Conservation (phyloP, 768 basidiomycete genomes). For the Lentinula guzmanii region DNA sequence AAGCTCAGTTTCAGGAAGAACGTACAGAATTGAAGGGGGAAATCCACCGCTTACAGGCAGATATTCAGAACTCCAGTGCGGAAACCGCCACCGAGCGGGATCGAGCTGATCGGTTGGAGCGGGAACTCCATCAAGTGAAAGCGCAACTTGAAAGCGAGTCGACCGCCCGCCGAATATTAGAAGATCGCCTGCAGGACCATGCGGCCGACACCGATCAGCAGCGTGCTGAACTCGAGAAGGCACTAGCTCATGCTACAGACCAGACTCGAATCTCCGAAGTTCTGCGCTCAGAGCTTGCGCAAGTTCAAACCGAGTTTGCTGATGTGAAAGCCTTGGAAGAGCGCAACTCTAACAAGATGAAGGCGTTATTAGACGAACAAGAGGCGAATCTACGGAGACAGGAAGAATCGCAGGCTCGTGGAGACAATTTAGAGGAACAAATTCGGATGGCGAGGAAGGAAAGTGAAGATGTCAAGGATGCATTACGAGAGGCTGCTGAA, state of each 20-base stretch:
- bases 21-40: constrained; percentile 50
- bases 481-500: constrained; percentile 57
- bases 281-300: constrained; percentile 57
- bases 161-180: constrained; percentile 54
- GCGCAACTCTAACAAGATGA: constrained; percentile 56
- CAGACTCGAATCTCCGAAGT: constrained; percentile 54
- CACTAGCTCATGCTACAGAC: constrained; percentile 64
- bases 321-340: constrained; percentile 64
- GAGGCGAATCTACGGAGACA: constrained; percentile 62
- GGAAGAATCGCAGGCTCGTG: constrained; percentile 68
- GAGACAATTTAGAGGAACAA: constrained; percentile 72
- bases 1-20: constrained; percentile 53
- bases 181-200: constrained; percentile 57
- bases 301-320: constrained; percentile 56
- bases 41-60: constrained; percentile 44
- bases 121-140: constrained; percentile 56
- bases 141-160: constrained; percentile 61
- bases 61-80: constrained; percentile 34
- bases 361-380: constrained; percentile 68
- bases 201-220: constrained; percentile 50
- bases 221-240: constrained; percentile 45
- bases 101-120: constrained; percentile 51
- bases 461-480: constrained; percentile 62
- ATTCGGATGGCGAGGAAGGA: constrained; percentile 66
- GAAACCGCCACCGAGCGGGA: constrained; percentile 39